Base-by-base conservation (phyloP, 768 basidiomycete species). In the Suillus lakei region DNA sequence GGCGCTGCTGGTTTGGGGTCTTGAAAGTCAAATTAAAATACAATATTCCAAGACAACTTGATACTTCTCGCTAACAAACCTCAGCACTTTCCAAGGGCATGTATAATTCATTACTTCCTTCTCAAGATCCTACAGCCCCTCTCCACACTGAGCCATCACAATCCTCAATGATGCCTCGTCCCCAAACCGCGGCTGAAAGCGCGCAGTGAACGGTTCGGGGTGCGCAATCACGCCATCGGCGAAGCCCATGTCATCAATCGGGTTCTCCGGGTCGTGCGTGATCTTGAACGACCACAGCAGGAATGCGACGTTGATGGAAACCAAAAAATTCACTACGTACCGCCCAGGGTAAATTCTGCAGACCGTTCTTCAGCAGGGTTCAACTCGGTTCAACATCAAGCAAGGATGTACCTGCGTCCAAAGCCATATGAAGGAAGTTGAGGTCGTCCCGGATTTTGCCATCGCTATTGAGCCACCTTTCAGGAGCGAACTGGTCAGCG, bases 261-360 rank as follows among this genome's bases (percentile, higher is more conserved):
- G 87, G 3, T 79, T 74, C 0, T 74, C 70, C 0, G 85, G 82
- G 68, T 89, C 86, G 32, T 83, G 71, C 4, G 77, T 79, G 30
- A 92, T 78, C 1, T 74, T 80, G 80, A 91, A 91, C 0, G 89
- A 85, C 88, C 89, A 91, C 39, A 89, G 73, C 2, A 88, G 76
- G 16, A 90, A 79, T 0, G 89, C 88, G 0, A 87, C 84, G 65
- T 88, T 91, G 67, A 91, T 79, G 70, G 88, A 89, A 4, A 91
- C 75, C 9, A 90, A 91, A 5, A 88, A 83, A 75, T 77, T 76
- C 26, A 73, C 89, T 41, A 91, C 83, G 72, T 88, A 83, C 69
- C 86, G 85, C 0, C 89, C 89, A 0, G 88, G 89, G 65, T 89
- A 91, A 6, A 90, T 80, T 23, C 88, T 85, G n/a, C 18, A 36